Base-by-base conservation (phyloP, 2,329 filamentous ascomycete genomes). In the Colletotrichum sp. region DNA sequence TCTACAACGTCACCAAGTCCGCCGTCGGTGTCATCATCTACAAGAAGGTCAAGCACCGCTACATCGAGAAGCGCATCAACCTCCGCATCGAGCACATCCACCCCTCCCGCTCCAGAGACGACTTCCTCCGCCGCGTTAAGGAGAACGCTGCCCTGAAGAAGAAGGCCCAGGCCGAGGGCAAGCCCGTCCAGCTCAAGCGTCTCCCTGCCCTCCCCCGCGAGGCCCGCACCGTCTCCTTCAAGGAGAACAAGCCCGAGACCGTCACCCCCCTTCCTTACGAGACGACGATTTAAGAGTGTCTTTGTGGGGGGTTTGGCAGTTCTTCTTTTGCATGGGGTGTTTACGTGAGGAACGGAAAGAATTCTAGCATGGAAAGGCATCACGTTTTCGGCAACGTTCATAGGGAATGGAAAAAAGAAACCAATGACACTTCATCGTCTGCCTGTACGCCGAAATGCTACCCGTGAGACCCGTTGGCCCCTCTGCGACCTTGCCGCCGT, bases 51-150 rank as follows among this genome's bases (percentile, higher is more conserved):
- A 96, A 96, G 90, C 97, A 99, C 94, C 95, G 96, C 86, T 99
- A 98, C 94, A 92, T 99, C 88, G 97, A 99, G 95, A 99, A 99
- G 96, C 96, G 97, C 88, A 94, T 99, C 92, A 99, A 98, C 94
- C 92, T 99, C 90, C 95, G 97, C 87, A 90, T 99, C 89, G 97
- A 99, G 94, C 97, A 99, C 94, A 92, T 99, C 89, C 90, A 90
- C 85, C 95, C 95, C 87, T 99, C 96, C 83, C 95, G 97, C 88
- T 99, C 96, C 85, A 93, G 97, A 86, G 96, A 99, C 85, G 96
- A 97, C 88, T 99, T 99, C 92, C 89, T 99, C 85, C 94, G 92
- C 90, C 94, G 96, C 85, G 96, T 99, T 88, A 99, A 99, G 95
- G 90, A 92, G 86, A 99, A 99, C 91, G 96, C 96, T 85, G 93